Conservation (phyloP, 2,329 filamentous ascomycete species). For the Thelonectria discophora region DNA sequence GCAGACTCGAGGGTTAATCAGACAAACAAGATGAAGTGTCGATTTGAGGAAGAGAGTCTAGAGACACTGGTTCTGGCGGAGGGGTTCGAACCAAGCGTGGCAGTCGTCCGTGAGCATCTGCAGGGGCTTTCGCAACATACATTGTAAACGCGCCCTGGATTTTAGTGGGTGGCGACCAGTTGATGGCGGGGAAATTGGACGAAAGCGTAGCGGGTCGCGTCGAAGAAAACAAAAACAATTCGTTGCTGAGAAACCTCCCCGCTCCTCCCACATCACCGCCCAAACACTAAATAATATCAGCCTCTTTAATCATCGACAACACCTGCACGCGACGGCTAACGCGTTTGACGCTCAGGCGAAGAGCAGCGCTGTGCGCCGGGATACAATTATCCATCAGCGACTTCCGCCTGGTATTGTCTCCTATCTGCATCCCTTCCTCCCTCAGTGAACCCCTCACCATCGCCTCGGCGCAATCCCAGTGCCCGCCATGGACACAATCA, state of each 20-base stretch:
- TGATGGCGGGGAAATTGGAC: constrained; percentile 34
- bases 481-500: constrained; percentile 73
- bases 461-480: constrained; percentile 31
- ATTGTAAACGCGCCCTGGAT: constrained; percentile 30
- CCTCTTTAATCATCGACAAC: not conserved
- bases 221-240: constrained; percentile 49
- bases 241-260: constrained; percentile 37
- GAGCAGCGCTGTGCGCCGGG: constrained; percentile 8
- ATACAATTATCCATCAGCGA: not conserved
- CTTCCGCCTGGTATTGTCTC: not conserved
- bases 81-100: constrained; percentile 29
- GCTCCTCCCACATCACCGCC: constrained; percentile 3
- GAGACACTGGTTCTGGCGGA: constrained; percentile 24
- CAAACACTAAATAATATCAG: not conserved
- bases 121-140: constrained; percentile 36
- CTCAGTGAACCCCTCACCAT: constrained; percentile 1
- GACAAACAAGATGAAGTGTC: constrained; percentile 8
- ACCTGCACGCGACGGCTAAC: not conserved
- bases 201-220: constrained; percentile 32
- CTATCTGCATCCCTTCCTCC: constrained; percentile 28
- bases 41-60: constrained; percentile 4
- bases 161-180: constrained; percentile 33
- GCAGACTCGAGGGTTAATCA: constrained; percentile 1
- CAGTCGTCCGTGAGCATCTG: constrained; percentile 20
- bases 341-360: constrained; percentile 6